Base-by-base conservation (phyloP, 2,329 filamentous ascomycete species). In the Calonectria pauciramosa region DNA sequence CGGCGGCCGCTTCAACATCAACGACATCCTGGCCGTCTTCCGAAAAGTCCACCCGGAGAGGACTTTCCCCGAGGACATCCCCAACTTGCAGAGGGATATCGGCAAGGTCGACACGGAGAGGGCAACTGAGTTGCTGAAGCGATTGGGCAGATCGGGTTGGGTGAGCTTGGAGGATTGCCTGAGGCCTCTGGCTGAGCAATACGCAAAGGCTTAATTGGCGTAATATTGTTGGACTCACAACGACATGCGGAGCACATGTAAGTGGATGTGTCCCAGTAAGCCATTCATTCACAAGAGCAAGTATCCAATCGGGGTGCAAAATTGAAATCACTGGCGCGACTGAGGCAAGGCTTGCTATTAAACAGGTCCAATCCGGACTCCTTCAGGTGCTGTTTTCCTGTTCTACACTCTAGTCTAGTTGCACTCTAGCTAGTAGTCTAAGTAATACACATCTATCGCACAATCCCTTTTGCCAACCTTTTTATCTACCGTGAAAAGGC, bases 361-460 rank as follows among this genome's bases (percentile, higher is more conserved):
- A 20, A 41, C 41, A 41, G 56, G 56, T 28, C 36, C 56, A 63
- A 41, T 63, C 56, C 56, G 56, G 56, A 41, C 56, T 28, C 52
- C 36, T 30, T 65, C 13, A 47, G 60, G 41, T 49, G 5, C 52
- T 63, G 34, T 63, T 63, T 63, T 26, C 56, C 26, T 60, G 26
- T 68, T 59, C 23, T 60, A 68, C 36, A 68, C 23, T 32, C 49
- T 68, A 68, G 65, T 68, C 66, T 68, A 59, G 66, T 44, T 59
- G 26, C 16, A 2, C 28, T 59, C 51, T 34, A 59, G 49, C 49
- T 60, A 68, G 18, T 18, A n/a, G 51, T 59, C 66, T 47, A 68
- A 59, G 51, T 56, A 28, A 59, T 68, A 47, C 34, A 41, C 36
- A 63, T 28, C 36, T 63, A 59, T 68, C 66, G 36, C 52, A 59